These are phyloP conservation scores for Pulveroboletus frians DNA, from an alignment of 768 basidiomycete genomes.

Conservation along the genomic window DNA sequence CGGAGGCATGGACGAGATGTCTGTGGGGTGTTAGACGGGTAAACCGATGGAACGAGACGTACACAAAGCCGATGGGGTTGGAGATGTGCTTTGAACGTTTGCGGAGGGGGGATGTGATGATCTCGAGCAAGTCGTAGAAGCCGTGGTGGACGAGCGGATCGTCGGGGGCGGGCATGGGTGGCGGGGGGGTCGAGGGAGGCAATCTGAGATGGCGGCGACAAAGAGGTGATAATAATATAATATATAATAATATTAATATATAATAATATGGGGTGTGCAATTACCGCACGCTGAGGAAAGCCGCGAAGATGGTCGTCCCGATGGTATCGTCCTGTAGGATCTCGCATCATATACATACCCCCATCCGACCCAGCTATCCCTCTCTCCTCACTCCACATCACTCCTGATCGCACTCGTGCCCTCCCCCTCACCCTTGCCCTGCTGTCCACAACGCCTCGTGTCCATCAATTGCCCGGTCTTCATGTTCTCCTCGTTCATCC, in stretches of 20 bases:
- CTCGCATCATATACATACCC: slow-evolving; percentile 11
- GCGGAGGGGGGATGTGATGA: slow-evolving; percentile 71
- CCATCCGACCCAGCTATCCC: slow-evolving; percentile 29
- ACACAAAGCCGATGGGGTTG: slow-evolving; percentile 79
- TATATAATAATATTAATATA: no score
- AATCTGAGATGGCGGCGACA: background rate
- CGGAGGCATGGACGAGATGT: slow-evolving; percentile 87
- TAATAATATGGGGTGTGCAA: no score
- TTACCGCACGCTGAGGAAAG: slow-evolving; percentile 23
- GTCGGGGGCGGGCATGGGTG: background rate
- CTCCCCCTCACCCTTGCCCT: slow-evolving; percentile 33
- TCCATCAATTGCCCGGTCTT: slow-evolving; percentile 34
- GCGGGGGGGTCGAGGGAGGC: background rate
- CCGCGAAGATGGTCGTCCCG: slow-evolving; percentile 23
- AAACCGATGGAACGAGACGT: slow-evolving; percentile 31
- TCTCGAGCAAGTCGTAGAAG: slow-evolving; percentile 80
- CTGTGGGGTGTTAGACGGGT: slow-evolving; percentile 37
- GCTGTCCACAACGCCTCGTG: slow-evolving; percentile 47
- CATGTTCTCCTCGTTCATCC: slow-evolving; percentile 47
- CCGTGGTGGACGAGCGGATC: slow-evolving; percentile 72
- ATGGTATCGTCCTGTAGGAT: slow-evolving; percentile 12
- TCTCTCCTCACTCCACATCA: slow-evolving; percentile 5
- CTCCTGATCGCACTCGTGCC: slow-evolving; percentile 30
- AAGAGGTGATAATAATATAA: no score
- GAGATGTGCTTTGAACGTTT: slow-evolving; percentile 62